Conservation (phyloP, 129 eudicot species). For the Chrysanthemum lavandulifolium region DNA sequence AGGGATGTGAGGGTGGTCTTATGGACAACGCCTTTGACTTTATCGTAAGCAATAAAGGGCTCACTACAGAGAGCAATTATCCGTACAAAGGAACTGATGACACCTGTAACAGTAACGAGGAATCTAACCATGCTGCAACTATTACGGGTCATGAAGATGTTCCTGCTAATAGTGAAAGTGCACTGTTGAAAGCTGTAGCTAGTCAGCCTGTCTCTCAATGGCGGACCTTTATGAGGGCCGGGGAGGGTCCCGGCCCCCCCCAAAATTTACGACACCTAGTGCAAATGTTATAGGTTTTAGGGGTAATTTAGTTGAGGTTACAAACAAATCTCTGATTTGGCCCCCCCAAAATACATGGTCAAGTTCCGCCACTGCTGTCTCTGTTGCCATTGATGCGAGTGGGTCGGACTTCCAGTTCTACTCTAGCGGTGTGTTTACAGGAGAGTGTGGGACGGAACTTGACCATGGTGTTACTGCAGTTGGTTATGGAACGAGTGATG, state of each 20-base stretch:
- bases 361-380: no score
- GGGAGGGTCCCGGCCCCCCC: no score
- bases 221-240: no score
- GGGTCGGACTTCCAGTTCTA: slow-evolving; percentile 39
- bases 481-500: slow-evolving; percentile 30
- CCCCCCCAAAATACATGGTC: no score
- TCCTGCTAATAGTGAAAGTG: slow-evolving; percentile 37
- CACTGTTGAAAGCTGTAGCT: slow-evolving; percentile 32
- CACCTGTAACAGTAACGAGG: slow-evolving; percentile 28
- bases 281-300: no score
- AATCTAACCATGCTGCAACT: slow-evolving; percentile 32
- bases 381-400: slow-evolving; percentile 39
- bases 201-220: slow-evolving; percentile 35
- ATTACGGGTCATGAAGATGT: slow-evolving; percentile 33
- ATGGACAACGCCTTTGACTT: slow-evolving; percentile 33
- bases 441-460: slow-evolving; percentile 34
- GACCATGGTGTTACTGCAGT: slow-evolving; percentile 36
- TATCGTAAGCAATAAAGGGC: slow-evolving; percentile 21
- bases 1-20: slow-evolving; percentile 35
- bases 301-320: no score
- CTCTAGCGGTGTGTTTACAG: slow-evolving; percentile 27
- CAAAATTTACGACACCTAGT: no score
- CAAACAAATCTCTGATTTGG: no score
- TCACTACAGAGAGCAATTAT: slow-evolving; percentile 31
- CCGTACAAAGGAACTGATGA: slow-evolving; percentile 28